Percentiles rank a stretch among this genome's conserved stretches.
phyloP scores from a whole-genome alignment of 2,329 filamentous ascomycete genomes.

The Polytolypa hystricis region DNA sequence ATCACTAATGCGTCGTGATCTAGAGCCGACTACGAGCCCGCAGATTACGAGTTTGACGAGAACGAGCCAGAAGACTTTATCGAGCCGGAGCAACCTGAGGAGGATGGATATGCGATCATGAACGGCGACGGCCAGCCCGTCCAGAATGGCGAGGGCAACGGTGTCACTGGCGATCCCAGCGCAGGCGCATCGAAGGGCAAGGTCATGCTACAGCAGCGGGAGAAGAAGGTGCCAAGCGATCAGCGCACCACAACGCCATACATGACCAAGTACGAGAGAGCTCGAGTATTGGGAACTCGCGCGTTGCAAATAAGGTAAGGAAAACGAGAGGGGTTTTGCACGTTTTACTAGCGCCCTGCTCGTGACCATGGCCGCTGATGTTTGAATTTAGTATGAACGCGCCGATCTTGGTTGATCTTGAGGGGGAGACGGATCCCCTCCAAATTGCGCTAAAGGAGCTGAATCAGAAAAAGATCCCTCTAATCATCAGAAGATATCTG shows the following conservation, averaged over 20 bases:
- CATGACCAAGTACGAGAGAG: constrained; percentile 98
- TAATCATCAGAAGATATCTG: constrained; percentile 89
- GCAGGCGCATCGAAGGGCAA: constrained; percentile 36
- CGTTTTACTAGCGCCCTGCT: neutral
- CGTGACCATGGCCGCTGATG: neutral
- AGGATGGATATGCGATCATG: constrained; percentile 41
- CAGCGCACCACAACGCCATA: constrained; percentile 89
- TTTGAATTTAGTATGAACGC: constrained; percentile 69
- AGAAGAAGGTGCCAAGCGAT: constrained; percentile 85
- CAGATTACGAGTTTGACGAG: constrained; percentile 55
- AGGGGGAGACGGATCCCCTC: constrained; percentile 93
- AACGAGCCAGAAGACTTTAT: constrained; percentile 50
- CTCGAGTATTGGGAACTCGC: constrained; percentile 82
- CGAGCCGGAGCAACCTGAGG: constrained; percentile 44
- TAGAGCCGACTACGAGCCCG: constrained; percentile 45
- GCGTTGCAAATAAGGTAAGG: constrained; percentile 87
- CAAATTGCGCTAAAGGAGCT: constrained; percentile 97
- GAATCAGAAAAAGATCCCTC: constrained; percentile 94
- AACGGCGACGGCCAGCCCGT: constrained; percentile 42
- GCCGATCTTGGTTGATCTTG: constrained; percentile 87
- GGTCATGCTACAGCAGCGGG: constrained; percentile 46
- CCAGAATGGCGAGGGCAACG: constrained; percentile 29
- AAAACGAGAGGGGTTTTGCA: neutral
- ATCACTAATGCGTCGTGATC: neutral
- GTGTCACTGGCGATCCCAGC: constrained; percentile 42